Base-by-base conservation (phyloP, 2,329 filamentous ascomycete species). In the Grosmannia serpens region DNA sequence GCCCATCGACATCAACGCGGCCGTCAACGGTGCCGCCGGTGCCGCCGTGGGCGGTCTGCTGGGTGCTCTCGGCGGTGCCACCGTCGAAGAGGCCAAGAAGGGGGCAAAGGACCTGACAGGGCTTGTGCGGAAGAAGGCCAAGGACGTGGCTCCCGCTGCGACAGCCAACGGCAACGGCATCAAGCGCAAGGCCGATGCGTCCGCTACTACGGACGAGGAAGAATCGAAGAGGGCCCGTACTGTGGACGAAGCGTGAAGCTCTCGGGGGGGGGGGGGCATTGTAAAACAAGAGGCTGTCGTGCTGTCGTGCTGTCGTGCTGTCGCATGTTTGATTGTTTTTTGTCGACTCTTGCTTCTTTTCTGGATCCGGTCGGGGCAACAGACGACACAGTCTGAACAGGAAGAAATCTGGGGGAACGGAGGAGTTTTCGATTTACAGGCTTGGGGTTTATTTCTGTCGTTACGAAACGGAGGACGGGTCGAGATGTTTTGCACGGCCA, bases 11-110 rank as follows among this genome's bases (percentile, higher is more conserved):
- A 70, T 85, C 58, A 77, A 78, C 57, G 76, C 77, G 22, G 79
- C 80, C 22, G 75, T 85, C 60, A 73, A 79, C 58, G 80, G 77
- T 29, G 69, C 75, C 17, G 72, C 74, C 20, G 77, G 73, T 29
- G 77, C 78, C 65, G 73, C 70, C 57, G 67, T 80, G 49, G 75
- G 80, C 56, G 84, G 86, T 33, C 75, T 90, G 29, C 74, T 90
- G 8, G 84, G 85, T 59, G 77, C 81, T 24, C 58, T 64, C 4
- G 50, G 60, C 53, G 77, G 83, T 63, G 84, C 83, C 27, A 79
- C 82, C 63, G 76, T 89, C 52, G 83, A 87, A 52, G 86, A 91
- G 67, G 88, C 86, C 31, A 88, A 85, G 65, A 86, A 86, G 72
- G 79, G 75, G 9, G 89, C 89, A 8, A 90, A 81, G 20, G 88